Evolutionary conservation across 345 rosid genomes (phyloP), one percentile per base, ranked within the genome.

Genomic region (Arabis hirsuta): DNA sequence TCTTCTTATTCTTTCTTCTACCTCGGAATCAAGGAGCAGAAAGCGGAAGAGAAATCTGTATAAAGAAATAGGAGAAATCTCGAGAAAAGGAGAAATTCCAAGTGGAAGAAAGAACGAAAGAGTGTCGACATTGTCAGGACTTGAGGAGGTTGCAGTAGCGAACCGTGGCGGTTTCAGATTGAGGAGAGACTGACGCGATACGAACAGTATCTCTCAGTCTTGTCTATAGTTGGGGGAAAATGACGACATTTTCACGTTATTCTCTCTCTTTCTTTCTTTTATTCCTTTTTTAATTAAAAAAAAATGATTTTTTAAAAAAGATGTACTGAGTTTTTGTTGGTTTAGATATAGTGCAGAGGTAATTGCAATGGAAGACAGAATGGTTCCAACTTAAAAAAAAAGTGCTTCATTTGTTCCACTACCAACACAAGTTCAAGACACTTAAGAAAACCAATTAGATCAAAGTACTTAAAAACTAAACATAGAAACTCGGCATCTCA

Each of bases 201-300:
- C 5, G 3, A 12, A 39, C 67, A 5, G 0, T 0, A 24, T 39
- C 55, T 34, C 41, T 12, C n/a, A 5, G 2, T 60, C 69, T 74
- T 67, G 78, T 74, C 73, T 52, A 52, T 74, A 52, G 50, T 32
- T 74, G 55, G 0, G 19, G 2, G 3, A 1, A 19, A 9, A 74
- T 74, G 78, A 52, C 78, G 69, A 67, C 78, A 74, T 67, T 67
- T 46, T 60, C 43, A 39, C 14, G 51, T 73, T 57, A 65, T 66
- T 57, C 55, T 42, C 7, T 20, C 24, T 57, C 50, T 10, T 26
- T 2, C 6, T 9, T 4, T 7, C 1, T 9, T 19, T 58, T 16
- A 7, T 11, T 11, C 0, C 10, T 11, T 0, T 20, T 16, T 1
- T 2, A 22, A 4, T 46, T 34, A 3, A 16, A 14, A 67, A 29